Conservation (phyloP, 2,329 filamentous ascomycete genomes). For the Pseudocercospora macadamiae region DNA sequence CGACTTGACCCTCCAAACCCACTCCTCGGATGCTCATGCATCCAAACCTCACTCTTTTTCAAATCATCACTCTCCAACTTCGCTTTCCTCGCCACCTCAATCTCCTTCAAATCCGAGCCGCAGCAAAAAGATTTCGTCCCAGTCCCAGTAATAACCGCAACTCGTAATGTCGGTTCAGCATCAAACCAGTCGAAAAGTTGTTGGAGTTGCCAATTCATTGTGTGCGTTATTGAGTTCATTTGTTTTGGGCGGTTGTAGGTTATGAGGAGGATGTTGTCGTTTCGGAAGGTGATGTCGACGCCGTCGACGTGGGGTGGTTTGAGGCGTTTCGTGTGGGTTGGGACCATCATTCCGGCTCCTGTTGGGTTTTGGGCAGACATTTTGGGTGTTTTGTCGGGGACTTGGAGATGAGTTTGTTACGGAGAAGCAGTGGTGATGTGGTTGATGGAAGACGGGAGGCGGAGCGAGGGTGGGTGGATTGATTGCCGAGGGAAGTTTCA, state of each 20-base stretch:
- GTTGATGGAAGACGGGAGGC: neutral
- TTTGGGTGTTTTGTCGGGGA: no score
- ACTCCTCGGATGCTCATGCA: constrained; percentile 31
- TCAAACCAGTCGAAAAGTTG: constrained; percentile 59
- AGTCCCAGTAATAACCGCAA: constrained; percentile 52
- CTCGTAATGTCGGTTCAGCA: constrained; percentile 31
- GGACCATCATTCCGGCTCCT: neutral
- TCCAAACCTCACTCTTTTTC: constrained; percentile 21
- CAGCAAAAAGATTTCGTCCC: constrained; percentile 59
- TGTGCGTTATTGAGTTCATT: constrained; percentile 50
- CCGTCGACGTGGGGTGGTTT: constrained; percentile 22
- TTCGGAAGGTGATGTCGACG: constrained; percentile 47
- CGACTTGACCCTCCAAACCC: constrained; percentile 60
- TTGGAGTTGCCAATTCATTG: constrained; percentile 53
- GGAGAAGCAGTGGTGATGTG: neutral
- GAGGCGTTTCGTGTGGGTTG: constrained; percentile 24
- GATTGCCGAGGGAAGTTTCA: neutral
- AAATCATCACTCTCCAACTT: constrained; percentile 18
- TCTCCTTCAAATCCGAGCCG: constrained; percentile 59
- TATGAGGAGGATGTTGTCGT: constrained; percentile 52
- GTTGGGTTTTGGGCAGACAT: neutral
- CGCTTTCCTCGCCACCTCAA: constrained; percentile 25
- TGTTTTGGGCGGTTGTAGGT: constrained; percentile 53
- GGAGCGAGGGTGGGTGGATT: neutral
- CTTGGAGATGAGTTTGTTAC: no score